Percentiles rank a stretch among this genome's conserved stretches.
These are phyloP conservation scores for Penicillium pulvis DNA, from an alignment of 495 filamentous ascomycete species.

Conservation along the genomic window DNA sequence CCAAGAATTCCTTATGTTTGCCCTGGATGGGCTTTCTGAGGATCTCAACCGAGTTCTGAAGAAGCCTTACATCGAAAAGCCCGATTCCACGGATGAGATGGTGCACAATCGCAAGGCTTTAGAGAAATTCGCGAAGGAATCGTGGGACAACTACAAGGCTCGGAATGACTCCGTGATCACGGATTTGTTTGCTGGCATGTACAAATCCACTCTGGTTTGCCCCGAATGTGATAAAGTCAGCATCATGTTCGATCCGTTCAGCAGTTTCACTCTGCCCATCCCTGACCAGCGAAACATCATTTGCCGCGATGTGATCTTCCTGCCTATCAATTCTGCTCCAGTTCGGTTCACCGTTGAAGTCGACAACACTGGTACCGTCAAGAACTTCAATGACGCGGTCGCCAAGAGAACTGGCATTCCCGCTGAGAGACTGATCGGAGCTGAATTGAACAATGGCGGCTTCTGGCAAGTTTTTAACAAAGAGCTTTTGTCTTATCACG, in stretches of 20 bases:
- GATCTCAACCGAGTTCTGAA: slow-evolving; percentile 91
- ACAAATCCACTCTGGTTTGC: slow-evolving; percentile 94
- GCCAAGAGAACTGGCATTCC: slow-evolving; percentile 60
- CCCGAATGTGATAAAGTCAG: slow-evolving; percentile 91
- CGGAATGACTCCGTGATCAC: slow-evolving; percentile 94
- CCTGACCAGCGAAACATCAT: slow-evolving; percentile 77
- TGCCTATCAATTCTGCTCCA: slow-evolving; percentile 66
- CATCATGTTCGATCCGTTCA: slow-evolving; percentile 98
- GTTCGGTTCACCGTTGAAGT: slow-evolving; percentile 80
- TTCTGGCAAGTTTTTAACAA: slow-evolving; percentile 86
- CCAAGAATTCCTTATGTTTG: slow-evolving; percentile 95
- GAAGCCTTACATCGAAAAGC: slow-evolving; percentile 97
- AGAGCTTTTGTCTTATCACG: slow-evolving; percentile 56
- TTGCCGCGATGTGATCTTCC: slow-evolving; percentile 70
- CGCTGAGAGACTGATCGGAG: slow-evolving; percentile 61
- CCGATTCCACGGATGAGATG: slow-evolving; percentile 97
- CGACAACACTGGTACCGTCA: slow-evolving; percentile 77
- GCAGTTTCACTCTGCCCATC: slow-evolving; percentile 86
- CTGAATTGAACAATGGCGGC: slow-evolving; percentile 75
- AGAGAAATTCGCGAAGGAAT: slow-evolving; percentile 77
- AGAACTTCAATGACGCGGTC: slow-evolving; percentile 72
- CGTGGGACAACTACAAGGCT: slow-evolving; percentile 88
- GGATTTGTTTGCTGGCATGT: slow-evolving; percentile 94
- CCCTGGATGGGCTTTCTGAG: slow-evolving; percentile 92
- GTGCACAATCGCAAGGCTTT: slow-evolving; percentile 78